phyloP scores from a whole-genome alignment of 768 basidiomycete species.

The Tephrocybe rancida region DNA sequence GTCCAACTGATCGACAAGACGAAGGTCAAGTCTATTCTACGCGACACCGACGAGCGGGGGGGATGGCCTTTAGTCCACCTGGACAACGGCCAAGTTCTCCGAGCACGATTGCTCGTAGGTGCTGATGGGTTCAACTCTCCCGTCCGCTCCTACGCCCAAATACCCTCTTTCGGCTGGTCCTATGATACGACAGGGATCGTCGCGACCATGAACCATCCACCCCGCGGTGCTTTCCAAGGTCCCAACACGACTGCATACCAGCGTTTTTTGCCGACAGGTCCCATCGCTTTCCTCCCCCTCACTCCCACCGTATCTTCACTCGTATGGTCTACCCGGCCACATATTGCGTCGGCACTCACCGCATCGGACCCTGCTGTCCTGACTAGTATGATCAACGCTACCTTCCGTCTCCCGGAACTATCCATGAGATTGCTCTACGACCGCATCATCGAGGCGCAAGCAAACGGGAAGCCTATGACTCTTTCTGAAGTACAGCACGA shows the following conservation, averaged over 20 bases:
- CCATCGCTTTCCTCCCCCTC: constrained; percentile 93
- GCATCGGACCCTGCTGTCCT: constrained; percentile 66
- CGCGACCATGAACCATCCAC: constrained; percentile 78
- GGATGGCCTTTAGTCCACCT: constrained; percentile 84
- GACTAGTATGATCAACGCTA: constrained; percentile 82
- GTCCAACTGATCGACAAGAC: constrained; percentile 72
- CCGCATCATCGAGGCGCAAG: constrained; percentile 58
- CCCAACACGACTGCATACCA: constrained; percentile 88
- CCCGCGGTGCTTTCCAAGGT: constrained; percentile 60
- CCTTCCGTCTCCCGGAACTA: constrained; percentile 80
- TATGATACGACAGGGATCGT: constrained; percentile 92
- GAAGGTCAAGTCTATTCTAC: constrained; percentile 71
- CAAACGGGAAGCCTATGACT: constrained; percentile 46
- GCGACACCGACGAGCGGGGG: constrained; percentile 50
- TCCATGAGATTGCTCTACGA: constrained; percentile 71
- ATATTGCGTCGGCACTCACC: constrained; percentile 72
- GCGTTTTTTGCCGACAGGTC: constrained; percentile 92
- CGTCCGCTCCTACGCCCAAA: constrained; percentile 83
- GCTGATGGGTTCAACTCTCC: constrained; percentile 97
- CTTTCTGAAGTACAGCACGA: constrained; percentile 56
- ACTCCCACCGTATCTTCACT: constrained; percentile 79
- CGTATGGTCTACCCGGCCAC: constrained; percentile 91
- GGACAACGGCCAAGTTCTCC: constrained; percentile 63
- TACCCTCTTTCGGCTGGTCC: constrained; percentile 88
- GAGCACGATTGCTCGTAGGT: constrained; percentile 79